Conservation (phyloP, 371 early-diverging fungal genomes). For the Aphelidium insulamus region DNA sequence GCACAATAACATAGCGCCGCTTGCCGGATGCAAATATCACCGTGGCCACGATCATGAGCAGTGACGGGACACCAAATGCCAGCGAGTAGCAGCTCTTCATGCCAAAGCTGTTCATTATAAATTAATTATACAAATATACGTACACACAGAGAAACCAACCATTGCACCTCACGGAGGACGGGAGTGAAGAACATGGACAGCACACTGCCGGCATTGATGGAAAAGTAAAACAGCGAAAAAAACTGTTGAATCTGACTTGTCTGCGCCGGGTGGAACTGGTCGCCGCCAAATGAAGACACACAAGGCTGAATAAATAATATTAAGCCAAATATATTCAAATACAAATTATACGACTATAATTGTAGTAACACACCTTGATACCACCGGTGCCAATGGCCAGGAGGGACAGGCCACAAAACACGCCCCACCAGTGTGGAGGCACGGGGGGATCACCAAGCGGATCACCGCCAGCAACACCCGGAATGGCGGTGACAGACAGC, state of each 20-base stretch:
- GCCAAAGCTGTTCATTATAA: constrained; percentile 4
- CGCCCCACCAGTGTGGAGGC: constrained; percentile 1
- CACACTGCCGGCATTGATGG: constrained; percentile 11
- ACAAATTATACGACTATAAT: no score
- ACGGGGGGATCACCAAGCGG: background rate
- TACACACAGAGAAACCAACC: background rate
- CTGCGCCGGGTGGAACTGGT: constrained; percentile 8
- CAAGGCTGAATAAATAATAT: background rate
- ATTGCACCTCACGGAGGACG: background rate
- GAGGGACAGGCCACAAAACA: constrained; percentile 6
- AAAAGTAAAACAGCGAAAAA: constrained; percentile 14
- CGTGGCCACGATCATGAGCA: constrained; percentile 7
- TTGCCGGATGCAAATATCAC: constrained; percentile 7
- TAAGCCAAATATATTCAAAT: no score
- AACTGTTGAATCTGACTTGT: constrained; percentile 4
- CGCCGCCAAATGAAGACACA: constrained; percentile 14
- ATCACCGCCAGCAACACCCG: constrained; percentile 1
- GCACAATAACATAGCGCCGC: background rate
- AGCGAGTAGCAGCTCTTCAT: constrained; percentile 9
- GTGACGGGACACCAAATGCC: constrained; percentile 10
- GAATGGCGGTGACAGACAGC: constrained; percentile 6
- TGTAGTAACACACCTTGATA: constrained; percentile 11
- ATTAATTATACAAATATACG: background rate
- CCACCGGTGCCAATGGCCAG: constrained; percentile 18
- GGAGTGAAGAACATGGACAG: constrained; percentile 4